A percentile compares a stretch with the other conserved stretches of the same genome.
Evolutionary conservation across 2,329 filamentous ascomycete genomes (phyloP).

Genomic region (Neofusicoccum cordaticola): DNA sequence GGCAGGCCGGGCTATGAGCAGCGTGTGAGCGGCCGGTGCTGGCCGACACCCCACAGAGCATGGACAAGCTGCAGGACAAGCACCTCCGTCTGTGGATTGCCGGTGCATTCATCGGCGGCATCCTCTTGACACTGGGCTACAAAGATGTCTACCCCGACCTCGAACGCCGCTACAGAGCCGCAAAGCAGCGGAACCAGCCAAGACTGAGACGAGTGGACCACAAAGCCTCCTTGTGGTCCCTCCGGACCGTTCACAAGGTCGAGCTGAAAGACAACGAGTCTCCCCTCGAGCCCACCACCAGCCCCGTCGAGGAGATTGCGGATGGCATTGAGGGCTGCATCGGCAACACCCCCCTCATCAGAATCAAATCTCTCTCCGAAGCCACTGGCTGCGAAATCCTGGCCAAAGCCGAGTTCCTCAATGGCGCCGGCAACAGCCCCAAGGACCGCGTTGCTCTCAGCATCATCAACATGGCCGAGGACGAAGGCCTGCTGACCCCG

Average conservation of each 20-base stretch:
- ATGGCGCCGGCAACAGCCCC: slow-evolving; percentile 88
- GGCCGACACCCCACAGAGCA: neutral
- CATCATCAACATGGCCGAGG: slow-evolving; percentile 82
- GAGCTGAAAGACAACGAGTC: slow-evolving; percentile 14
- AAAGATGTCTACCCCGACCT: slow-evolving; percentile 78
- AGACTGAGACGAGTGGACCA: slow-evolving; percentile 24
- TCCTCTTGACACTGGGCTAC: slow-evolving; percentile 71
- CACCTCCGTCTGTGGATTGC: slow-evolving; percentile 58
- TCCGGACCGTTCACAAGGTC: slow-evolving; percentile 1
- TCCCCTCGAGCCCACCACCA: neutral
- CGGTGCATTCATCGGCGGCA: slow-evolving; percentile 73
- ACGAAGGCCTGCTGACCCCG: slow-evolving; percentile 70
- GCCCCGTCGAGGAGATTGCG: slow-evolving; percentile 48
- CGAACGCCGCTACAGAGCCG: slow-evolving; percentile 60
- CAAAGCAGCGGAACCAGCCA: slow-evolving; percentile 26
- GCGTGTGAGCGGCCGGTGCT: neutral
- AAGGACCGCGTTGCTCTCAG: slow-evolving; percentile 92
- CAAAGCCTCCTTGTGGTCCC: slow-evolving; percentile 20
- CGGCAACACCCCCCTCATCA: slow-evolving; percentile 86
- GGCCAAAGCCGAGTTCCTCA: slow-evolving; percentile 93
- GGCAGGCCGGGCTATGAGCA: neutral
- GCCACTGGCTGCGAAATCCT: slow-evolving; percentile 87
- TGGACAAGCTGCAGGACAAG: slow-evolving; percentile 21
- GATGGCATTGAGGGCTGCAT: slow-evolving; percentile 89
- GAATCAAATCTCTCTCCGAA: slow-evolving; percentile 79